phyloP scores from a whole-genome alignment of 805 yeast species.

The Saturnispora kantuleensis region DNA sequence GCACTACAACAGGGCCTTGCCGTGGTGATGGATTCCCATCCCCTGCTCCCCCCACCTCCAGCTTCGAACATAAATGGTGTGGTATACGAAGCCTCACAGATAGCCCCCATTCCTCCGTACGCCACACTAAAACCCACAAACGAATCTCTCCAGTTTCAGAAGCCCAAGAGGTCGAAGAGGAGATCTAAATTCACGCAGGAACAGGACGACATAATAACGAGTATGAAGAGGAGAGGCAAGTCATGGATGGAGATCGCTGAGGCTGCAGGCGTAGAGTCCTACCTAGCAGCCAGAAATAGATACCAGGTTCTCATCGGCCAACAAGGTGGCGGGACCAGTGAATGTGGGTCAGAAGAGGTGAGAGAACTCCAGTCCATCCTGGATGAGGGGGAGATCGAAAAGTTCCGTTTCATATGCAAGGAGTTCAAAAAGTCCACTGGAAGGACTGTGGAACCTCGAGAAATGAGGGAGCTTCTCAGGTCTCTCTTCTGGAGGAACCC shows the following conservation, averaged over 20 bases:
- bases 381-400: constrained; percentile 63
- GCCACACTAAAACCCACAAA: constrained; percentile 15
- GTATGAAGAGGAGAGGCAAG: constrained; percentile 51
- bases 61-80: constrained; percentile 15
- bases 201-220: constrained; percentile 58
- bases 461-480: constrained; percentile 46
- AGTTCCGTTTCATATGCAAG: constrained; percentile 54
- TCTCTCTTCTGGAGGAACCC: constrained; percentile 48
- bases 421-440: constrained; percentile 51
- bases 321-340: constrained; percentile 63
- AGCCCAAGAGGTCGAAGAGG: constrained; percentile 42
- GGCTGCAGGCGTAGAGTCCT: constrained; percentile 50
- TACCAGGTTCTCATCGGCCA: constrained; percentile 77
- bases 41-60: too few relatives aligned
- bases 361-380: constrained; percentile 39
- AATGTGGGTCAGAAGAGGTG: constrained; percentile 53
- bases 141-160: constrained; percentile 16
- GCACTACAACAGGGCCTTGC: neutral
- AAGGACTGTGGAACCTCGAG: constrained; percentile 39
- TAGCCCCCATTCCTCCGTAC: constrained; percentile 23
- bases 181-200: constrained; percentile 60
- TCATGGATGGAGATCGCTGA: constrained; percentile 71
- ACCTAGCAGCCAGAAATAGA: constrained; percentile 65
- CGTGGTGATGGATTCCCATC: neutral
- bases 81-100: constrained; percentile 20